Percentiles rank a stretch among this genome's conserved stretches.
phyloP scores from a whole-genome alignment of 192 early-diverging fungal species.

The Linnemannia exigua region DNA sequence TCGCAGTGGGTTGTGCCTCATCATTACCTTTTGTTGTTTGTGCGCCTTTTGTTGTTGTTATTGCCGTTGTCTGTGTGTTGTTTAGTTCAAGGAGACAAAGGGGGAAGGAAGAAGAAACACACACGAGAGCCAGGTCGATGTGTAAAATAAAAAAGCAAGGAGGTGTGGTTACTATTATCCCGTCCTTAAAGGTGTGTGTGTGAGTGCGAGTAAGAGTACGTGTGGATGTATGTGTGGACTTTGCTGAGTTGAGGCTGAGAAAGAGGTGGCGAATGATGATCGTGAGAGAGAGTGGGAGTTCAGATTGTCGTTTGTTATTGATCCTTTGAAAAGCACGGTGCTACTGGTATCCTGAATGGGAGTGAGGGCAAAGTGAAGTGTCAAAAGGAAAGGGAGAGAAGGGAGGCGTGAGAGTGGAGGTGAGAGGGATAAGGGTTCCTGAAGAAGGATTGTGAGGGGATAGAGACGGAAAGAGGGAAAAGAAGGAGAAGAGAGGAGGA shows the following conservation, averaged over 20 bases:
- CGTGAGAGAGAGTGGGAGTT: background rate
- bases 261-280: background rate
- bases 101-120: conserved; percentile 1
- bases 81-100: conserved; percentile 23
- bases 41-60: conserved; percentile 3
- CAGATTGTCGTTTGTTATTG: too few species aligned
- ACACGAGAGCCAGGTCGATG: conserved; percentile 8
- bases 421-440: background rate
- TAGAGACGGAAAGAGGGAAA: background rate
- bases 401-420: background rate
- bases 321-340: background rate
- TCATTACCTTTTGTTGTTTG: conserved; percentile 15
- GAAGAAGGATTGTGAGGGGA: conserved; percentile 12
- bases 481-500: background rate
- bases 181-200: background rate
- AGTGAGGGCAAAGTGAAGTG: background rate
- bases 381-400: background rate
- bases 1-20: background rate
- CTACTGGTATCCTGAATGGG: background rate
- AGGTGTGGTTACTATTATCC: conserved; percentile 9
- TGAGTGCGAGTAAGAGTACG: background rate
- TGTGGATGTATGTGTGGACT: background rate
- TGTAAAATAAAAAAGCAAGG: conserved; percentile 23
- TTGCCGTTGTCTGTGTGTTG: background rate
- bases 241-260: background rate